Percentiles rank a stretch among this genome's conserved stretches.
Evolutionary conservation across 495 filamentous ascomycete species (phyloP).

Genomic region (Neurospora intermedia): DNA sequence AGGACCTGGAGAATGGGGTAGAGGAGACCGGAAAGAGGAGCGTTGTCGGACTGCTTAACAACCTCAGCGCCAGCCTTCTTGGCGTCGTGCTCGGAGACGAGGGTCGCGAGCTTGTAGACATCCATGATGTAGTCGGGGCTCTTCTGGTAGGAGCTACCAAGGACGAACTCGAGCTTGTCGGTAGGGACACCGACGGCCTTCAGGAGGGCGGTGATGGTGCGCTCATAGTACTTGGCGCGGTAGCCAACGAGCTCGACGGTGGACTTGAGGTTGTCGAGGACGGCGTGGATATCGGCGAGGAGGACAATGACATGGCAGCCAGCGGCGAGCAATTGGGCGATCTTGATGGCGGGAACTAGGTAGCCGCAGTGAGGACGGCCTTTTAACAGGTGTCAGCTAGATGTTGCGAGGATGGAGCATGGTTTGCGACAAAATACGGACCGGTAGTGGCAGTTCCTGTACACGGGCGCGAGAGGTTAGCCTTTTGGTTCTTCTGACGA

Average conservation of each 20-base stretch:
- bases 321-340: conserved; percentile 77
- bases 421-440: conserved; percentile 47
- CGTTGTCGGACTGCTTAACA: conserved; percentile 76
- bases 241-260: conserved; percentile 78
- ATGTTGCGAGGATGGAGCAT: conserved; percentile 13
- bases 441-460: conserved; percentile 71
- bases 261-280: conserved; percentile 76
- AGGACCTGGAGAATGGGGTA: conserved; percentile 86
- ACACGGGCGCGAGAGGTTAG: background rate
- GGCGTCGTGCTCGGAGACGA: conserved; percentile 57
- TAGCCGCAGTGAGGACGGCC: conserved; percentile 44
- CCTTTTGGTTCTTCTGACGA: background rate
- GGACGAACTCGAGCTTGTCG: conserved; percentile 71
- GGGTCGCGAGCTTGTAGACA: conserved; percentile 45
- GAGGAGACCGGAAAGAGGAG: conserved; percentile 65
- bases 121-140: conserved; percentile 63
- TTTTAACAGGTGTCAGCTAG: background rate
- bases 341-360: conserved; percentile 75
- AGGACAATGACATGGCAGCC: conserved; percentile 75
- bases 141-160: conserved; percentile 77
- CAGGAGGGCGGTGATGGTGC: conserved; percentile 54
- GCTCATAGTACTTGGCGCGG: conserved; percentile 62
- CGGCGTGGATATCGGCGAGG: conserved; percentile 72
- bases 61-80: conserved; percentile 86
- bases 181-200: conserved; percentile 62